phyloP scores from a whole-genome alignment of 2,329 filamentous ascomycete genomes.

The Claviceps humidiphila region DNA sequence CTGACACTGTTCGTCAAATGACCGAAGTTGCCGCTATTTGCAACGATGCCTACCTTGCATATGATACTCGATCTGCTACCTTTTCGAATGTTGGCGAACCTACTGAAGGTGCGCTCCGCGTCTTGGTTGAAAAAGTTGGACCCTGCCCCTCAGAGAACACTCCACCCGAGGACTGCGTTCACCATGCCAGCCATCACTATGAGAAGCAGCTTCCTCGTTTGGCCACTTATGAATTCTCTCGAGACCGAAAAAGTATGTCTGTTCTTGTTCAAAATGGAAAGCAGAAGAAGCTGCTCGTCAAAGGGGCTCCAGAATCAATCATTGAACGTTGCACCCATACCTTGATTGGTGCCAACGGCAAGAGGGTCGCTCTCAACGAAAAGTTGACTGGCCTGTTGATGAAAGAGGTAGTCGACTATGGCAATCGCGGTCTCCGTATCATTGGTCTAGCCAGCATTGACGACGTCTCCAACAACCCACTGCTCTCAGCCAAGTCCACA shows the following conservation, averaged over 20 bases:
- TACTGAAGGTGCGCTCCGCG: conserved; percentile 84
- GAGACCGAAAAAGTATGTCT: conserved; percentile 98
- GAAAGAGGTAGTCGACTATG: conserved; percentile 77
- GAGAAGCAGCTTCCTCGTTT: conserved; percentile 62
- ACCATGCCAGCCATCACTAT: conserved; percentile 75
- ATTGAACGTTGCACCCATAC: conserved; percentile 82
- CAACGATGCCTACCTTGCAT: conserved; percentile 75
- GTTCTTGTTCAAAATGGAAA: conserved; percentile 65
- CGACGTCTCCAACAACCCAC: conserved; percentile 55
- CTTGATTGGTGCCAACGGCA: conserved; percentile 65
- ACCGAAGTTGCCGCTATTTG: conserved; percentile 61
- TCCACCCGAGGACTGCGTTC: conserved; percentile 50
- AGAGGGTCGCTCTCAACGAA: conserved; percentile 57
- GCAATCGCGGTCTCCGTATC: conserved; percentile 82
- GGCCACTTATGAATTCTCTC: conserved; percentile 90
- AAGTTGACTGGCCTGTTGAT: conserved; percentile 58
- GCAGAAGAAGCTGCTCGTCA: conserved; percentile 75
- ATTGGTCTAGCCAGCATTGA: conserved; percentile 84
- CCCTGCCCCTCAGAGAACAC: conserved; percentile 51
- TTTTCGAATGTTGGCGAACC: conserved; percentile 85
- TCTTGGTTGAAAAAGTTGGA: conserved; percentile 87
- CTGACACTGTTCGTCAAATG: conserved; percentile 69
- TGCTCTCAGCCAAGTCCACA: conserved; percentile 68
- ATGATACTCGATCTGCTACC: conserved; percentile 59
- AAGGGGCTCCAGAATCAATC: conserved; percentile 90